Conservation (phyloP, 306 rosid species). For the Alnus rubra region DNA sequence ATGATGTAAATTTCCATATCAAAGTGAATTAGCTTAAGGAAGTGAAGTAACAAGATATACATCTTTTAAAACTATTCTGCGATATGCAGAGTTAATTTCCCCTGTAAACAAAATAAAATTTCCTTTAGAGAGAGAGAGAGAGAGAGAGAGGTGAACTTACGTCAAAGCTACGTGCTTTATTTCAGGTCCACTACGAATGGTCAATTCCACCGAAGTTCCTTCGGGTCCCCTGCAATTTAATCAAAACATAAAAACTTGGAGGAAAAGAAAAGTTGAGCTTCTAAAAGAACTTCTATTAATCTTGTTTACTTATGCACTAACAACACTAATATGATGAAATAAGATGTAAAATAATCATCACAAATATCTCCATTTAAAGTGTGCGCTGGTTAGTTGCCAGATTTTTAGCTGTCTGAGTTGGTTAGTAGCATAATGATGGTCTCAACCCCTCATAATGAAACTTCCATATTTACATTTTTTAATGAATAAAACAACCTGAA, state of each 20-base stretch:
- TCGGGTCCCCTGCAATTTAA: slow-evolving; percentile 75
- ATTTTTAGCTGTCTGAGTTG: background rate
- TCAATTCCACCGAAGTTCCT: slow-evolving; percentile 82
- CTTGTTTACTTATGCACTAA: background rate
- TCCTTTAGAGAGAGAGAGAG: background rate
- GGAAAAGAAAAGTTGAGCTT: background rate
- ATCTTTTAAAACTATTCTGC: background rate
- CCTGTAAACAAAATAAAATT: background rate
- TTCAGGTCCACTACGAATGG: slow-evolving; percentile 74
- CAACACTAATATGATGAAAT: background rate
- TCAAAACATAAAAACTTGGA: slow-evolving; percentile 27
- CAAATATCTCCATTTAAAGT: background rate
- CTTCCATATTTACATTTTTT: too few relatives aligned
- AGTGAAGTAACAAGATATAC: background rate
- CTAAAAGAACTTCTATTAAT: background rate
- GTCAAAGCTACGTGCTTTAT: slow-evolving; percentile 59
- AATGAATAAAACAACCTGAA: background rate
- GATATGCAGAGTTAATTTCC: slow-evolving; percentile 4
- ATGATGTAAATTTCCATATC: background rate
- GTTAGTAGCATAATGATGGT: too few relatives aligned
- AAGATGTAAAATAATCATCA: background rate
- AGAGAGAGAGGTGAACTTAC: slow-evolving; percentile 45
- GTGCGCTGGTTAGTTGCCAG: background rate
- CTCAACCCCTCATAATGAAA: too few relatives aligned
- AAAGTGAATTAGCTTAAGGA: background rate